Evolutionary conservation across 2,329 filamentous ascomycete species (phyloP), one percentile per base, ranked within the genome.

Genomic region (Helminthosporium solani): DNA sequence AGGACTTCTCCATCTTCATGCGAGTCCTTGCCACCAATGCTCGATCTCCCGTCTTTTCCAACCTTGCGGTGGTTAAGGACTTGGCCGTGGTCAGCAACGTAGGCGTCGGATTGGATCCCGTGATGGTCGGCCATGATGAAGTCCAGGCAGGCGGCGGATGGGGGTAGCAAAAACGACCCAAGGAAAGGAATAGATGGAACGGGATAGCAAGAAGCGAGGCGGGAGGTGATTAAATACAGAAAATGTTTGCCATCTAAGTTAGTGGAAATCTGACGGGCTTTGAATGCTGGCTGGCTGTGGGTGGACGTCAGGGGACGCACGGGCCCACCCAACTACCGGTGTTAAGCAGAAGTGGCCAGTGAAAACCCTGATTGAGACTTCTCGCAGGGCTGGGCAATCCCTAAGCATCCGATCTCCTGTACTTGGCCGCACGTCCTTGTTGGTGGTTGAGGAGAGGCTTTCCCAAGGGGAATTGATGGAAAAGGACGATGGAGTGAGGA

Each of bases 61-160:
- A 53, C 41, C 44, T 40, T 50, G 28, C 59, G 49, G 12, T 53
- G 56, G 44, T 56, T 52, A 19, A 65, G 27, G 16, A 16, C 12
- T 8, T 31, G 39, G 42, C 65, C 63, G 42, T 64, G 56, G 39
- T 67, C 64, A 36, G 65, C 66, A 31, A 50, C 51, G 49, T 62
- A 64, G 30, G 64, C 66, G 56, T 69, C 63, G 15, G 61, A 63
- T 53, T 69, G 66, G 27, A 57, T 66, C 39, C 60, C 66, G 42
- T 28, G 30, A 5, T 47, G 51, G 40, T 52, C 45, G 19, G 53
- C 53, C 53, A 58, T 64, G 54, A 52, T 61, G 39, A 44, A 40
- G 43, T 33, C 23, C 6, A 25, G 6, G 23, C 9, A 9, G n/a
- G n/a, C n/a, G n/a, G n/a, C n/a, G n/a, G n/a, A n/a, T n/a, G n/a